Evolutionary conservation across 139 green algal genomes (phyloP).

Genomic region (Penium margaritaceum): DNA sequence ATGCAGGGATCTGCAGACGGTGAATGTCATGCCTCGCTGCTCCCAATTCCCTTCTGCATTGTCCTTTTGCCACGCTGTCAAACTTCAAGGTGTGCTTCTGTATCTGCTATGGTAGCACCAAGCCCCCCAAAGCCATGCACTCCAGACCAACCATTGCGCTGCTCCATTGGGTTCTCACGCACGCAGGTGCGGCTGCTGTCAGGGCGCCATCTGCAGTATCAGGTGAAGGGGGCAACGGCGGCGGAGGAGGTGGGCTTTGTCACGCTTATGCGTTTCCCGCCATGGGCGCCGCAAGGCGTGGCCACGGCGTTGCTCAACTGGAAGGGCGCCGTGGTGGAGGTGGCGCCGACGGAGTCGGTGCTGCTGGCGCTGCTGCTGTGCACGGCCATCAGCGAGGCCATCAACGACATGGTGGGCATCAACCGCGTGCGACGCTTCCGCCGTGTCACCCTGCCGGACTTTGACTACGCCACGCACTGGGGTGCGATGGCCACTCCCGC

Average conservation of each 20-base stretch:
- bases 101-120: no score
- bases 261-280: neutral
- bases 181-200: neutral
- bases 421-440: conserved; percentile 1
- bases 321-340: conserved; percentile 10
- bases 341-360: neutral
- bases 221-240: neutral
- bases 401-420: conserved; percentile 13
- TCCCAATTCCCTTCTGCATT: no score
- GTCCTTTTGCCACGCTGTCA: no score
- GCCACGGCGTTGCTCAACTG: conserved; percentile 18
- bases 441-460: neutral
- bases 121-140: no score
- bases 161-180: no score
- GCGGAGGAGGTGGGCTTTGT: neutral
- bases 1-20: no score
- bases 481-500: neutral
- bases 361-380: conserved; percentile 12
- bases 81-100: no score
- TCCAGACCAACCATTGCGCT: no score
- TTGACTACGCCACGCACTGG: conserved; percentile 4
- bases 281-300: neutral
- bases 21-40: no score
- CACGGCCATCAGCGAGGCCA: neutral
- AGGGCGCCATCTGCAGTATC: neutral